Base-by-base conservation (phyloP, 148 eudicot genomes). In the Arbutus unedo region DNA sequence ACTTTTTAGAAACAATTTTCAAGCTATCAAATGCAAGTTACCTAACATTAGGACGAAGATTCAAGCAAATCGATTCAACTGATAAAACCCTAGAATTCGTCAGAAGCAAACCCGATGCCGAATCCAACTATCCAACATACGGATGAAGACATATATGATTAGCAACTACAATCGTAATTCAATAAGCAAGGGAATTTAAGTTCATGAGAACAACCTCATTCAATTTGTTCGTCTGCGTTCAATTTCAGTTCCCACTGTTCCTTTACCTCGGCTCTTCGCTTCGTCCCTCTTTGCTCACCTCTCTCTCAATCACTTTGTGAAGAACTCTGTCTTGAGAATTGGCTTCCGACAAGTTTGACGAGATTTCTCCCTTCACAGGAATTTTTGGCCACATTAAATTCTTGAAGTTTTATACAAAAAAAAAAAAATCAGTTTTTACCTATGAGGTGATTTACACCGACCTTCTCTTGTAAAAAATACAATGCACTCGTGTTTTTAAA, bases 201-300 rank as follows among this genome's bases (percentile, higher is more conserved):
- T 44, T 41, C 31, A 19, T 43, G 49, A 41, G 23, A 53, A 56
- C 66, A 78, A 43, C 80, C 80, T 56, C 50, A 78, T n/a, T 56
- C 66, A 9, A 59, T 19, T 55, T 8, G 56, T 54, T 16, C 14
- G 64, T 8, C 43, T 2, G 25, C 45, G 64, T 8, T 31, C n/a
- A 7, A 23, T 56, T 38, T 77, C 80, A 43, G 7, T 4, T 16
- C 49, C 74, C 38, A 13, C 75, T 15, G 5, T 44, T 14, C 13
- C 49, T 44, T 41, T 14, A 6, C 6, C 16, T 44, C 19, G 15
- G 7, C 0, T 18, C 76, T 13, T 70, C 48, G 0, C 8, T 60
- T 50, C 54, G 10, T 5, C 54, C 54, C 4, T 68, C 70, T 64
- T 64, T 10, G 41, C 8, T 14, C 74, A 11, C 38, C 73, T 3